Evolutionary conservation across 352 stramenopile genomes (phyloP), one percentile per base, ranked within the genome.

Genomic region (Elongisporangium prolatum): DNA sequence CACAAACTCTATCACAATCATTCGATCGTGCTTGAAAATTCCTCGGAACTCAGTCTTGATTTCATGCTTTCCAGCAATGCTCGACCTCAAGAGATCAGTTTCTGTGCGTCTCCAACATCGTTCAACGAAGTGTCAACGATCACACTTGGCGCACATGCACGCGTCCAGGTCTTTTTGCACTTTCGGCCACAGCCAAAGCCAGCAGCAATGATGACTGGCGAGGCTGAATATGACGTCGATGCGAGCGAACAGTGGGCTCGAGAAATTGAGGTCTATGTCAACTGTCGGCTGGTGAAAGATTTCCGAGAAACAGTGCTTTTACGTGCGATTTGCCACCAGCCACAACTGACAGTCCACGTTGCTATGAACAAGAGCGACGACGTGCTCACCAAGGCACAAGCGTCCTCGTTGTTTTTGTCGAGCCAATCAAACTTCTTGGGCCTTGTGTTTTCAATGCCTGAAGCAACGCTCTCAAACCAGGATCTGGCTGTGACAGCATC

Each of bases 1-100:
- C 74, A 93, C 77, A 93, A 95, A 59, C 61, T 93, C 3, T 95
- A 95, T 54, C 86, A 93, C 59, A 95, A 95, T 52, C 86, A 95
- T 71, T 95, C 86, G 28, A 90, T 95, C 34, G 79, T 95, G 64
- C 86, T 95, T 18, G 86, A 95, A 57, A 95, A 95, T 50, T 86
- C 84, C 21, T 93, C 84, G 21, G 77, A 79, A n/a, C 63, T 95
- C 61, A 85, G 71, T 38, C 73, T 95, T 17, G 86, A 95, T 57
- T 95, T 95, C 57, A 93, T 91, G 54, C 65, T 95, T 21, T 92
- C 82, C 47, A 95, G 80, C 50, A 95, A 88, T 53, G 84, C 84
- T 3, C 75, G 78, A 22, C 78, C 80, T 2, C 80, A 88, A 50
- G 86, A 95, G 64, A 74, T 93, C 37, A 88, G 77, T 40, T 95